Base-by-base conservation (phyloP, 129 eudicot species). In the Helianthus annuus region DNA sequence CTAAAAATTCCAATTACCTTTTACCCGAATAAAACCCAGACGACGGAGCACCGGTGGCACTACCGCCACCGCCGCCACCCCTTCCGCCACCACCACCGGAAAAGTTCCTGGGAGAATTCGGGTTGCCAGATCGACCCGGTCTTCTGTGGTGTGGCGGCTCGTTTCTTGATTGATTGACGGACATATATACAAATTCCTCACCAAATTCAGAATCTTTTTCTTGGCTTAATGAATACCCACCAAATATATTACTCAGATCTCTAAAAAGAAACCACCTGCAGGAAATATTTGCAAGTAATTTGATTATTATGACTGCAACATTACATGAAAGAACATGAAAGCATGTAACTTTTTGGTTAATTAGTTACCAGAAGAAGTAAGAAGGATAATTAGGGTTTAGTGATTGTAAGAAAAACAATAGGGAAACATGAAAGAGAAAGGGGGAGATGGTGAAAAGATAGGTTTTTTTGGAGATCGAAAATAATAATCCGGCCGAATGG, bases 91-190 rank as follows among this genome's bases (percentile, higher is more conserved):
- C 22, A 19, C 22, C 89, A 22, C 96, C 96, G 24, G 85, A 32
- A 80, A 57, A 83, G 70, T 86, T 82, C 36, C 90, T 87, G 10
- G 78, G 85, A 59, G 83, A 73, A 78, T 71, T 73, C 42, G 85
- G 81, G 58, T 68, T 76, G 39, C 78, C 80, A 56, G 90, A 84
- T 83, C 91, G 96, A 58, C 88, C 86, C 78, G 96, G 57, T 90
- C 87, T 84, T 66, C 83, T 88, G 76, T 84, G 71, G 70, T 82
- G 91, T 11, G 82, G 51, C 36, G 84, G 75, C 78, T 90, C 99
- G 89, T 74, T 85, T 84, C 81, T 87, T 63, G 95, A 82, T 90
- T 86, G 99, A 90, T 86, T 95, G 76, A 69, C 77, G 97, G 96
- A 88, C 99, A 95, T 95, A 90, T 58, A 90, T 88, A 46, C 87